These are phyloP conservation scores for Starmerella ratchasimensis DNA, from an alignment of 805 yeast species.

Conservation along the genomic window DNA sequence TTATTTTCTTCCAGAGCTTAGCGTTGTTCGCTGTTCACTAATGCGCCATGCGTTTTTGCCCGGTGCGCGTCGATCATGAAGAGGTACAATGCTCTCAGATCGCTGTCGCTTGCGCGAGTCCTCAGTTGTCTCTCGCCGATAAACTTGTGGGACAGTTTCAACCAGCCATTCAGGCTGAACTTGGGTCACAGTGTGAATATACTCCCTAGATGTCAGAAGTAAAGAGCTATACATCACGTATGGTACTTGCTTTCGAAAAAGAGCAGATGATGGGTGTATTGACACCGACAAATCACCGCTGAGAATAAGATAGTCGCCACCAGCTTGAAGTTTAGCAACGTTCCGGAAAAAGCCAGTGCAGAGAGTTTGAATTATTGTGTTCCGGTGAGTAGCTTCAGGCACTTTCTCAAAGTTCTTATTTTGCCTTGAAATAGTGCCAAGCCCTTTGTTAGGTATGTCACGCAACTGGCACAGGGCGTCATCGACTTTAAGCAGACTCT, in stretches of 20 bases:
- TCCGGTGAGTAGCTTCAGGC: slow-evolving; percentile 16
- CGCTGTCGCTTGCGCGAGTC: slow-evolving; percentile 33
- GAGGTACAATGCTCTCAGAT: slow-evolving; percentile 57
- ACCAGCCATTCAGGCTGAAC: slow-evolving; percentile 57
- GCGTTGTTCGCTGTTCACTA: slow-evolving; percentile 29
- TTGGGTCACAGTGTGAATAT: slow-evolving; percentile 64
- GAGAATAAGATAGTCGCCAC: slow-evolving; percentile 28
- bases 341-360: slow-evolving; percentile 60
- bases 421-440: slow-evolving; percentile 18
- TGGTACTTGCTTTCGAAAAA: slow-evolving; percentile 59
- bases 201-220: slow-evolving; percentile 74
- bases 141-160: slow-evolving; percentile 67
- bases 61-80: slow-evolving; percentile 45
- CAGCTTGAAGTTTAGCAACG: slow-evolving; percentile 42
- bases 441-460: slow-evolving; percentile 30
- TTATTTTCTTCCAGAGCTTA: not conserved
- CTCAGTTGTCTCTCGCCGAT: slow-evolving; percentile 27
- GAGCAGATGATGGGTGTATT: slow-evolving; percentile 75
- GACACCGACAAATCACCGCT: slow-evolving; percentile 36
- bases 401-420: slow-evolving; percentile 6
- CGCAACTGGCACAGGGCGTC: slow-evolving; percentile 68
- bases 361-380: slow-evolving; percentile 38
- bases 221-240: slow-evolving; percentile 68
- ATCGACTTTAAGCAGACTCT: slow-evolving; percentile 60
- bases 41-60: slow-evolving; percentile 67